phyloP scores from a whole-genome alignment of 805 yeast species.

The Lipomyces starkeyi region DNA sequence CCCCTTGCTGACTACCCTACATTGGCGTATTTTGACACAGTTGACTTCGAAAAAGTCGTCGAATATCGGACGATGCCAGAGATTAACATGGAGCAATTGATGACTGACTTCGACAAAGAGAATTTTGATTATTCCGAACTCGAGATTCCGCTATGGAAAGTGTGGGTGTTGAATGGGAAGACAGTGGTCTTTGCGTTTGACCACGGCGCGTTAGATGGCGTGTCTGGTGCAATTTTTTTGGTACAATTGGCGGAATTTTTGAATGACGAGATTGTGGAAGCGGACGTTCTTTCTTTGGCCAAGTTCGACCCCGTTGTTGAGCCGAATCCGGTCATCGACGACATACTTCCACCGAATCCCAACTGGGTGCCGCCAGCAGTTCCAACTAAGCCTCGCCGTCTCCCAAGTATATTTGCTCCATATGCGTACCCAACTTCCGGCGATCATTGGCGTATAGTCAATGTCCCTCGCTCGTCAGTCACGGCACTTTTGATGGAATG shows the following conservation, averaged over 20 bases:
- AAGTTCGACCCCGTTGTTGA: background rate
- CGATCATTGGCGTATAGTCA: background rate
- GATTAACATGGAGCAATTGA: conserved; percentile 4
- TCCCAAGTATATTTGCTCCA: conserved; percentile 5
- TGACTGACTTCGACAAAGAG: conserved; percentile 2
- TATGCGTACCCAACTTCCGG: background rate
- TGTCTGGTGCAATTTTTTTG: conserved; percentile 12
- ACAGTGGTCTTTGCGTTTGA: conserved; percentile 16
- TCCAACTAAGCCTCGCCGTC: background rate
- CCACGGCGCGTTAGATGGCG: conserved; percentile 22
- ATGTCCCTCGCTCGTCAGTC: background rate
- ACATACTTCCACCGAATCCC: background rate
- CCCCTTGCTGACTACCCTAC: conserved; percentile 1
- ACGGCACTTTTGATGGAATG: conserved; percentile 3
- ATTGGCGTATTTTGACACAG: conserved; percentile 7
- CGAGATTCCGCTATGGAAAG: conserved; percentile 18
- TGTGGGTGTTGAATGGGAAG: conserved; percentile 3
- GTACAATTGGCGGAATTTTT: conserved; percentile 4
- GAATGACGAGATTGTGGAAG: background rate
- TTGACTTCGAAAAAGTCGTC: conserved; percentile 2
- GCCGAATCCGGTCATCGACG: conserved; percentile 4
- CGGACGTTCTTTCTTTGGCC: background rate
- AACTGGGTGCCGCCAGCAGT: conserved; percentile 5
- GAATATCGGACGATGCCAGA: conserved; percentile 3
- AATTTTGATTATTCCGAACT: conserved; percentile 3